Base-by-base conservation (phyloP, 768 basidiomycete genomes). In the Paxillus involutus region DNA sequence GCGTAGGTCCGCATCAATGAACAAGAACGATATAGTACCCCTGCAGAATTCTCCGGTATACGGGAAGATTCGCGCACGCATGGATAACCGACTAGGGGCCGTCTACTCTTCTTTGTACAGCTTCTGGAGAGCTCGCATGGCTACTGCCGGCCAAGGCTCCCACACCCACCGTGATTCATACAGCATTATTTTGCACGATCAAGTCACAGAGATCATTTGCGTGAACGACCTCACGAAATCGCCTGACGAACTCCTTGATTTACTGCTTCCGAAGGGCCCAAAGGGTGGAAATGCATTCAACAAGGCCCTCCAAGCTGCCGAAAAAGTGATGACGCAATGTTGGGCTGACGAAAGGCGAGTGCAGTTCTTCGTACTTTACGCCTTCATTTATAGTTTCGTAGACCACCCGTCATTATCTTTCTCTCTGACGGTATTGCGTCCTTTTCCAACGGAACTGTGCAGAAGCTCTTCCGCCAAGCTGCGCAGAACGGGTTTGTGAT, bases 71-170 rank as follows among this genome's bases (percentile, higher is more conserved):
- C 47, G 62, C 3, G 51, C 56, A 4, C 54, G 52, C 7, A 68
- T 67, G 47, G 65, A 80, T 48, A 78, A 86, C 60, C 69, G 84
- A n/a, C 71, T 83, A 10, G 84, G 84, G 1, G 81, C 83, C 0
- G 84, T 83, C 3, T 79, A 77, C 32, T 75, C 80, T 4, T 74
- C 83, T 0, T 57, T 85, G 6, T 64, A 82, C 53, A 68, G 64
- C 16, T 85, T 85, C 59, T 86, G 80, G 82, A 58, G 66, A 1
- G 75, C 85, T 3, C 75, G 84, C 3, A 71, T 74, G 29, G 66
- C 72, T 13, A 73, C 75, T 8, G 30, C 71, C 43, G 60, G 60
- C 50, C 4, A 72, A 78, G 11, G 21, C 10, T 58, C 58, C 48
- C 57, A 60, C 12, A 55, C 49, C 5, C 73, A 78, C 12, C 67